Percentiles rank a stretch among this genome's conserved stretches.
Conservation (phyloP, 73 alveolate genomes). For the Stentor roeselii region DNA sequence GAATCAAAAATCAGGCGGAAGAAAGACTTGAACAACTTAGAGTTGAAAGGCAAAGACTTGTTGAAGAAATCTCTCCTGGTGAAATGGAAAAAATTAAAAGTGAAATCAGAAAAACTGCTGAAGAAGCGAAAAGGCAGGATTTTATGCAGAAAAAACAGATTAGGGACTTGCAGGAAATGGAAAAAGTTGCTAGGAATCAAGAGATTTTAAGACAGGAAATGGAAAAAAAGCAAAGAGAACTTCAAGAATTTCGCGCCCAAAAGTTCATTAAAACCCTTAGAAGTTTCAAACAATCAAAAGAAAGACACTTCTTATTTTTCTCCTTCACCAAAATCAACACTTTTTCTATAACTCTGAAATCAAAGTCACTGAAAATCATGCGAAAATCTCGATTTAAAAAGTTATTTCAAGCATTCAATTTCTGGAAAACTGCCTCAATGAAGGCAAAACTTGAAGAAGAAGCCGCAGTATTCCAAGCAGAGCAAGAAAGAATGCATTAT, state of each 20-base stretch:
- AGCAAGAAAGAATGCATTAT: conserved; percentile 6
- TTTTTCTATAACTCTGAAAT: background rate
- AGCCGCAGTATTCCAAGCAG: background rate
- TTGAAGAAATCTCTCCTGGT: conserved; percentile 8
- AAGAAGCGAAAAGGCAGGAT: conserved; percentile 6
- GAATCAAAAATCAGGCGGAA: background rate
- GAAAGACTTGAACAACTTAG: background rate
- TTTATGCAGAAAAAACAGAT: background rate
- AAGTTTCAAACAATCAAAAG: background rate
- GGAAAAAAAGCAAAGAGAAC: background rate
- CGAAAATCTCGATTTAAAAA: conserved; percentile 11
- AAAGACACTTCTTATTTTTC: background rate
- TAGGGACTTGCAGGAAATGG: background rate
- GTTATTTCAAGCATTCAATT: background rate
- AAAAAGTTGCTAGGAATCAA: background rate
- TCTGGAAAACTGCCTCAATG: background rate
- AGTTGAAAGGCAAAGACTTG: background rate
- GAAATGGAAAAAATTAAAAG: background rate
- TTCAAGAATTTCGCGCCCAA: background rate
- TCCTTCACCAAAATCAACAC: background rate
- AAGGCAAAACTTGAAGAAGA: background rate
- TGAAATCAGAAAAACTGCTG: conserved; percentile 14
- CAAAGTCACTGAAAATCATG: background rate
- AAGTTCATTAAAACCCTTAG: background rate
- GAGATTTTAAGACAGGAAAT: background rate